Evolutionary conservation across 2,329 filamentous ascomycete species (phyloP).

Genomic region (Phoma sp.): DNA sequence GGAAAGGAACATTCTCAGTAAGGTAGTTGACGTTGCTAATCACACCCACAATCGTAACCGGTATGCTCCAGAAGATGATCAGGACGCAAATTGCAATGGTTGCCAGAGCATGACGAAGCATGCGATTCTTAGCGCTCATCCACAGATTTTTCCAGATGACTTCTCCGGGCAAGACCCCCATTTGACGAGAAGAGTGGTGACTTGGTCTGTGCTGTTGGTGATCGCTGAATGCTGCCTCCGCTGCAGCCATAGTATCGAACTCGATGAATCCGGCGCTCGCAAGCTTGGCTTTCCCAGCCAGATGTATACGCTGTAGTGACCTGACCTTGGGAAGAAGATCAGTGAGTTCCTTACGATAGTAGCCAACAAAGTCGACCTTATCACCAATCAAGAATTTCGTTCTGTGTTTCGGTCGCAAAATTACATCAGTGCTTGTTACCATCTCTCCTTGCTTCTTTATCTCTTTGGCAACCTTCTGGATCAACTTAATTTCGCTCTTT

Average conservation of each 20-base stretch:
- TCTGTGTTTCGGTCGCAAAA: constrained; percentile 46
- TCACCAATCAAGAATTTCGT: constrained; percentile 63
- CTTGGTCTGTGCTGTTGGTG: constrained; percentile 56
- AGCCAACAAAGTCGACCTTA: constrained; percentile 94
- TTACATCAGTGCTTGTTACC: constrained; percentile 56
- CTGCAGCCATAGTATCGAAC: constrained; percentile 80
- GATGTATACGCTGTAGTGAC: constrained; percentile 65
- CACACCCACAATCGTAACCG: constrained; percentile 63
- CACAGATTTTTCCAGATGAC: constrained; percentile 82
- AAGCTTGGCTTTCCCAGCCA: constrained; percentile 62
- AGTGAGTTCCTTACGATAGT: constrained; percentile 78
- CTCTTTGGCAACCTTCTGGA: constrained; percentile 79
- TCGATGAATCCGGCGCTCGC: constrained; percentile 79
- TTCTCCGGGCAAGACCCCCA: constrained; percentile 83
- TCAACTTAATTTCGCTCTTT: constrained; percentile 82
- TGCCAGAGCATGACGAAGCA: constrained; percentile 74
- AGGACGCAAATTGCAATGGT: constrained; percentile 75
- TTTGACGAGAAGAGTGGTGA: constrained; percentile 80
- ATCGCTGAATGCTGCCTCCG: constrained; percentile 81
- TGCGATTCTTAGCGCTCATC: constrained; percentile 52
- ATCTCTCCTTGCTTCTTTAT: constrained; percentile 68
- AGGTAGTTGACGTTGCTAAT: neutral
- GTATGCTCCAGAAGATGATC: constrained; percentile 85
- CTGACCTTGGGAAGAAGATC: constrained; percentile 75
- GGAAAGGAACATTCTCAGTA: neutral